Evolutionary conservation across 169 alveolate species (phyloP), one percentile per base, ranked within the genome.

Genomic region (Plasmodium vivax): DNA sequence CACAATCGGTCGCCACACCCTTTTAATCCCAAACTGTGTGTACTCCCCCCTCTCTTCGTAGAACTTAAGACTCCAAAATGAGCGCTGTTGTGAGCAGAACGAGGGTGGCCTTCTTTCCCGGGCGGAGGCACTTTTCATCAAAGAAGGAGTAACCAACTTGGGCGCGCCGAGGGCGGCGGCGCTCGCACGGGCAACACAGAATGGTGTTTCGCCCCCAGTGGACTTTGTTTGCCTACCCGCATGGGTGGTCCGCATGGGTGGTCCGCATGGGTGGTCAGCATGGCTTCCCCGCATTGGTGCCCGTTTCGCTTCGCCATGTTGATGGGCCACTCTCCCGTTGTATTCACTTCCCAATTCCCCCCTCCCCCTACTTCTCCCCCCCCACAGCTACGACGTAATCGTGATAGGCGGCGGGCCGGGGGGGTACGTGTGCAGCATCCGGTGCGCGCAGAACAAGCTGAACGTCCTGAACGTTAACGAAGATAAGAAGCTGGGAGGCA

Each of bases 401-500:
- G 98, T 98, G 12, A 94, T 98, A 14, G 99, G 99, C 3, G 99
- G 98, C 1, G 99, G 99, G 0, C 99, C 99, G 0, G 99, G 99
- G 3, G 99, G 99, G 43, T 99, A 99, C 93, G 99, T 98, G 41
- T 98, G 99, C 58, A 99, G 99, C 51, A 98, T 99, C 95, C 98
- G 98, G 85, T 99, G 99, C n/a, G 99, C 99, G 14, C 98, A 99
- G 96, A 96, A 97, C 77, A 99, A 99, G 43, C 94, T 98, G 73
- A 98, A 98, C 96, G 98, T 99, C 1, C 99, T 98, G 6, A 98
- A 99, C 94, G 97, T 99, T 79, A 99, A 99, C 95, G 97, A 98
- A 93, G 96, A 99, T 93, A 98, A 98, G n/a, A 92, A 98, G 9
- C 96, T 98, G 7, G 99, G 99, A 30, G 99, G 99, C 32, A 99